Percentiles rank a stretch among this genome's conserved stretches.
Conservation (phyloP, 306 rosid genomes). For the Begonia masoniana region DNA sequence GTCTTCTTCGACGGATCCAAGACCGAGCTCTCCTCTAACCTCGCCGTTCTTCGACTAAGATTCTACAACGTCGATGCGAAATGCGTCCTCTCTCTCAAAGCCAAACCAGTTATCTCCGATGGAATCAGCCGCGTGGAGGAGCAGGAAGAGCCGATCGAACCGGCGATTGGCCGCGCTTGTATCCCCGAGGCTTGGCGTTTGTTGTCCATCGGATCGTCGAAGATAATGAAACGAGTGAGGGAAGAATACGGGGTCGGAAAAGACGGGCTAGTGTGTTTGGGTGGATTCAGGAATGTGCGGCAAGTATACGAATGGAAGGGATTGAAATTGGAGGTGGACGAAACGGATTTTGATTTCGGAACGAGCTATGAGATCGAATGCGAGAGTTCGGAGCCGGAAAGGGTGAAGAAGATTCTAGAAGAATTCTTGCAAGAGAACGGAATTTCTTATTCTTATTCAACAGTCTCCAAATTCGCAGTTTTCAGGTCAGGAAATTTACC, state of each 20-base stretch:
- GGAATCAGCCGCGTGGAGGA: conserved; percentile 96
- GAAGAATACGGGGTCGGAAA: conserved; percentile 44
- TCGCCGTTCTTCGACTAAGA: conserved; percentile 62
- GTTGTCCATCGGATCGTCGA: conserved; percentile 29
- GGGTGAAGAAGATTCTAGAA: conserved; percentile 50
- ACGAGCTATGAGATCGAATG: conserved; percentile 77
- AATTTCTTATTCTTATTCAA: conserved; percentile 44
- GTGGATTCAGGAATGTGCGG: conserved; percentile 77
- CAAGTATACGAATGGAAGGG: conserved; percentile 79
- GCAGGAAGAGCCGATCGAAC: conserved; percentile 69
- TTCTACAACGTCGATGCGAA: conserved; percentile 41
- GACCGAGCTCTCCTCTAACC: conserved; percentile 42
- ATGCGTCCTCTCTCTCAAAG: conserved; percentile 67
- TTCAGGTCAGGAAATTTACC: conserved; percentile 38
- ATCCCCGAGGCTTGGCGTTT: conserved; percentile 48
- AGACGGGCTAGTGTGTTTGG: conserved; percentile 50
- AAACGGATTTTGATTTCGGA: conserved; percentile 61
- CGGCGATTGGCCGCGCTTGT: conserved; percentile 40
- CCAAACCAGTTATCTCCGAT: conserved; percentile 46
- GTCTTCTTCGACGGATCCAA: conserved; percentile 70
- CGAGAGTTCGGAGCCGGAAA: conserved; percentile 67
- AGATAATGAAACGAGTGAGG: conserved; percentile 61
- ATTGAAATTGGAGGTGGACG: conserved; percentile 83
- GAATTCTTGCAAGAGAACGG: conserved; percentile 60
- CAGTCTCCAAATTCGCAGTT: conserved; percentile 55